Conservation (phyloP, 495 filamentous ascomycete species). For the Penicillium riverlandense region DNA sequence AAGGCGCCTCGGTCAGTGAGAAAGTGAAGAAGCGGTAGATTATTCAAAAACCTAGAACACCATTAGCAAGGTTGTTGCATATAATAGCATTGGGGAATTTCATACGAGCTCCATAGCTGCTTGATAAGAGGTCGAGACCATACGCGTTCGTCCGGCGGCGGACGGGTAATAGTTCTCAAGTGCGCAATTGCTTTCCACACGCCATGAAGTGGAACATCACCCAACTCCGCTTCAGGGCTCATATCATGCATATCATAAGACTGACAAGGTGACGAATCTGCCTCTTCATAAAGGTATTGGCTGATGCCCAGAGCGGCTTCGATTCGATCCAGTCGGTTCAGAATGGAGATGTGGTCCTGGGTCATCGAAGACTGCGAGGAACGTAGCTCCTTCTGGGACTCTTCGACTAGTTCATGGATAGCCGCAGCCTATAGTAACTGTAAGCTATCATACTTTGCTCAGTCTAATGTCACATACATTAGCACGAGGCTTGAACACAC, state of each 20-base stretch:
- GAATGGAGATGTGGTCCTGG: slow-evolving; percentile 18
- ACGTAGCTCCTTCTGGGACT: slow-evolving; percentile 1
- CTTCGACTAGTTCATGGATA: slow-evolving; percentile 14
- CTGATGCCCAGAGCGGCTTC: slow-evolving; percentile 27
- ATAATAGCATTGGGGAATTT: neutral
- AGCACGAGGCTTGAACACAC: slow-evolving; percentile 34
- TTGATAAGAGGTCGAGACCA: slow-evolving; percentile 27
- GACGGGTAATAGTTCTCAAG: slow-evolving; percentile 21
- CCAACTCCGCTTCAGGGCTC: slow-evolving; percentile 7
- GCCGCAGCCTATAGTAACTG: slow-evolving; percentile 20
- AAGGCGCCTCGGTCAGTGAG: slow-evolving; percentile 27
- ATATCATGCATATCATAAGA: neutral
- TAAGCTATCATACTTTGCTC: neutral
- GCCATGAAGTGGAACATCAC: slow-evolving; percentile 11
- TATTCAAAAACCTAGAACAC: slow-evolving; percentile 22
- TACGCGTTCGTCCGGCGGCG: slow-evolving; percentile 17
- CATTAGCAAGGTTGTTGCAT: neutral
- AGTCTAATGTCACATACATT: slow-evolving; percentile 19
- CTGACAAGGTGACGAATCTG: neutral
- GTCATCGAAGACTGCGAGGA: neutral
- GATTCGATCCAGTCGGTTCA: slow-evolving; percentile 29
- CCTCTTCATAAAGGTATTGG: slow-evolving; percentile 1
- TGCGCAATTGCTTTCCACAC: slow-evolving; percentile 24
- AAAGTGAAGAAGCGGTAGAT: slow-evolving; percentile 34
- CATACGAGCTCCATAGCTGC: slow-evolving; percentile 30